Evolutionary conservation across 192 early-diverging fungal species (phyloP).

Genomic region (Coemansia sp.): DNA sequence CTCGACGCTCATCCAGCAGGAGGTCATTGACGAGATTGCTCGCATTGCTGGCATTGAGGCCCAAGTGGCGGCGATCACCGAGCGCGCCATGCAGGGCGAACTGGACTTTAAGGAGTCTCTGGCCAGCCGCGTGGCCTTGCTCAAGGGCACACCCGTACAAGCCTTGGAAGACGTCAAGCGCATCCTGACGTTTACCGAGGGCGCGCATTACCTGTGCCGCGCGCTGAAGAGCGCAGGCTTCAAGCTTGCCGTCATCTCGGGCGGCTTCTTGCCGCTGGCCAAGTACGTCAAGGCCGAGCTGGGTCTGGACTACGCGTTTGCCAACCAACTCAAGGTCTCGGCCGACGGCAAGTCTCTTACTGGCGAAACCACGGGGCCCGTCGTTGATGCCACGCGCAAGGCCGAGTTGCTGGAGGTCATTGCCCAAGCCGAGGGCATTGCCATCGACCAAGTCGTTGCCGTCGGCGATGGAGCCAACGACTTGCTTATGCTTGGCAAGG

Average conservation of each 20-base stretch:
- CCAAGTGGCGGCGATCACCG: conserved; percentile 91
- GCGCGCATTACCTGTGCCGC: conserved; percentile 86
- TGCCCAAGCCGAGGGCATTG: conserved; percentile 89
- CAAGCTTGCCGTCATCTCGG: conserved; percentile 95
- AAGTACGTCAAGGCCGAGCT: conserved; percentile 88
- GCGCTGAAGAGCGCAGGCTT: conserved; percentile 92
- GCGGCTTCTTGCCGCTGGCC: conserved; percentile 95
- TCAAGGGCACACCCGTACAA: conserved; percentile 83
- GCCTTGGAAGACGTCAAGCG: conserved; percentile 81
- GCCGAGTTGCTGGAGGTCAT: conserved; percentile 96
- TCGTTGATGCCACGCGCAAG: conserved; percentile 92
- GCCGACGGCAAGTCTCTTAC: conserved; percentile 82
- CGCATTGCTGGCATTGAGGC: conserved; percentile 88
- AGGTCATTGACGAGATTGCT: conserved; percentile 99
- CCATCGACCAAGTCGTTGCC: conserved; percentile 91
- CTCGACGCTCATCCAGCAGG: conserved; percentile 97
- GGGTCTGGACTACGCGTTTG: conserved; percentile 97
- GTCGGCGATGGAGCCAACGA: conserved; percentile 99
- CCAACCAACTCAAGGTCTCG: conserved; percentile 90
- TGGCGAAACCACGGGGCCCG: conserved; percentile 86
- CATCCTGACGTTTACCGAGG: conserved; percentile 83
- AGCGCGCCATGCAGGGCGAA: conserved; percentile 97
- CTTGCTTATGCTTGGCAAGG: conserved; percentile 90
- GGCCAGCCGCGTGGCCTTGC: conserved; percentile 79
- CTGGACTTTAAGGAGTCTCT: conserved; percentile 97